These are phyloP conservation scores for Hortiboletus campestris DNA, from an alignment of 768 basidiomycete species.

Conservation along the genomic window DNA sequence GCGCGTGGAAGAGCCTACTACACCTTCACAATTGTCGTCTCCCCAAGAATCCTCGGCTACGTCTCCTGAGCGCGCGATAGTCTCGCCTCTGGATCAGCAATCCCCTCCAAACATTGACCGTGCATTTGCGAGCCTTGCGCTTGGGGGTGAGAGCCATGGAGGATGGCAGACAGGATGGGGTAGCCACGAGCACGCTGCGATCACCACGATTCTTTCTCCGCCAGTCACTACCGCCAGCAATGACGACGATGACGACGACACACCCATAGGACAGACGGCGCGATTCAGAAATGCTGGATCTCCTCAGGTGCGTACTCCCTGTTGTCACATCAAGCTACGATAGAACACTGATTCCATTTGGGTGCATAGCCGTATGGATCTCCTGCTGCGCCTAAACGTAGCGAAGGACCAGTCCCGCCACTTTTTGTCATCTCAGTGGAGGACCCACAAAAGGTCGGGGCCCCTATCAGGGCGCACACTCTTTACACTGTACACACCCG, in stretches of 20 bases:
- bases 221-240: conserved; percentile 22
- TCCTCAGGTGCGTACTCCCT: conserved; percentile 15
- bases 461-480: conserved; percentile 88
- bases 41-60: conserved; percentile 16
- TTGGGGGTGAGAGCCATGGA: conserved; percentile 45
- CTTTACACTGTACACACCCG: conserved; percentile 96
- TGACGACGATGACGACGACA: conserved; percentile 57
- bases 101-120: conserved; percentile 24
- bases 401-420: conserved; percentile 54
- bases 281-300: conserved; percentile 31
- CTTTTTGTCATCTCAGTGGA: conserved; percentile 88
- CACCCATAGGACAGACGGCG: conserved; percentile 54
- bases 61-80: conserved; percentile 27
- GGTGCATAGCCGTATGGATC: conserved; percentile 15
- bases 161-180: conserved; percentile 56
- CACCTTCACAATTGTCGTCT: conserved; percentile 4
- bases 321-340: neutral
- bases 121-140: conserved; percentile 43
- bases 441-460: conserved; percentile 97
- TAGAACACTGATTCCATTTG: neutral
- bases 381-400: conserved; percentile 18
- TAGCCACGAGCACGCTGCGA: conserved; percentile 29
- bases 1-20: conserved; percentile 12
- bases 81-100: conserved; percentile 31
- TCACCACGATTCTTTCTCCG: conserved; percentile 20